Base-by-base conservation (phyloP, 75 land plant species). In the Picea sitchensis region DNA sequence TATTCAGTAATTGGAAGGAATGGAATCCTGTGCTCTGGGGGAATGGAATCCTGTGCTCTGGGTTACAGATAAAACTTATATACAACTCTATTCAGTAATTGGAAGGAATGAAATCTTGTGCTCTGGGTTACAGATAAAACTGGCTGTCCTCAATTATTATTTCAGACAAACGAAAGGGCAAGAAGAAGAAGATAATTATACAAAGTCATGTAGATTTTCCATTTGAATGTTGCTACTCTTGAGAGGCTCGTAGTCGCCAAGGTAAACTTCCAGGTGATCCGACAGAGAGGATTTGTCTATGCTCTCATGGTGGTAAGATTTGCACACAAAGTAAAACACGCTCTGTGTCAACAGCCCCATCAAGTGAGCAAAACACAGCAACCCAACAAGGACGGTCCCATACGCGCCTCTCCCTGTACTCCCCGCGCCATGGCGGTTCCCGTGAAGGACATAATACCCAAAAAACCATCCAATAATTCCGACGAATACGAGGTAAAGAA, bases 301-400 rank as follows among this genome's bases (percentile, higher is more conserved):
- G 82, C 82, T 88, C 84, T 95, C 92, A 30, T 87, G 91, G 82
- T 90, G 96, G 59, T 86, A 82, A 1, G 95, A 88, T 68, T 95
- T 93, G 83, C 95, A 93, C 3, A 86, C 87, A 60, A 95, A 95
- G 78, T 95, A 95, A 62, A 95, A 62, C 8, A 95, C 86, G 4
- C 91, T 91, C 76, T 95, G 90, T 26, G 87, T 68, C 61, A 95
- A 82, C 34, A 91, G 84, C 2, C 80, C 88, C 14, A 88, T 65
- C 59, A 95, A 30, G 20, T 83, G 79, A 68, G 86, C 36, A 78
- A 76, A 36, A 18, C 67, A 69, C 4, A 87, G n/a, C 68, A 87
- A 59, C 74, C 26, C 76, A 79, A 63, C 15, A 9, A 51, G 56
- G 56, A 51, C 2, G 9, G 56, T 51, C 2, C 56, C 11, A 51